Base-by-base conservation (phyloP, 805 yeast genomes). In the Nematodospora valgi region DNA sequence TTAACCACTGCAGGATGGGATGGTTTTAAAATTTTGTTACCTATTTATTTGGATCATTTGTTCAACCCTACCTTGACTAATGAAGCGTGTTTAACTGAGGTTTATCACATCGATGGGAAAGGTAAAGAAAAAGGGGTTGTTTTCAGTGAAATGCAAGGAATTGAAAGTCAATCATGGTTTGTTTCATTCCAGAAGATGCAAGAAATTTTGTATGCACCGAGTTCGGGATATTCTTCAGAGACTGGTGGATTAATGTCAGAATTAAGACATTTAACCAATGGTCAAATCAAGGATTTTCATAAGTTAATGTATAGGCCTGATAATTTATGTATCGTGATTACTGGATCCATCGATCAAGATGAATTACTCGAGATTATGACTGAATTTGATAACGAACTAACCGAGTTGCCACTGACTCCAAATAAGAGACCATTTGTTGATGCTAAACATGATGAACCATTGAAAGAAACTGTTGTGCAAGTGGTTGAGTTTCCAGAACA, bases 81-180 rank as follows among this genome's bases (percentile, higher is more conserved):
- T 52, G 86, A 80, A 34, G 95, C 95, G 0, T 93, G 95, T 49
- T 64, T 82, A 35, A 93, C 98, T 1, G 98, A 93, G 56, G 98
- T 93, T 6, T 86, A 86, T 56, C 98, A 93, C 56, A 76, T 93
- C 30, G 98, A 93, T 56, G 96, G 95, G 2, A 72, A 77, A 6
- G 95, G 85, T 21, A 78, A 82, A 45, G 98, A 93, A 48, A 87
- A 87, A 55, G 98, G 98, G 48, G 98, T 93, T 20, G 98, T 93
- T 3, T 93, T 84, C 55, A 82, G 94, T 35, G 98, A 93, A 62
- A 93, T 93, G 98, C 96, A 86, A 52, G 97, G 88, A 18, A 80
- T 84, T 38, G 95, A 88, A 57, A 77, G 77, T 48, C 85, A 82
- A 43, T 74, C 89, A 11, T 80, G 80, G 76, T 83, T 82, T 44